Evolutionary conservation across 2,329 filamentous ascomycete genomes (phyloP), one percentile per base, ranked within the genome.

Genomic region (Aureobasidium sp.): DNA sequence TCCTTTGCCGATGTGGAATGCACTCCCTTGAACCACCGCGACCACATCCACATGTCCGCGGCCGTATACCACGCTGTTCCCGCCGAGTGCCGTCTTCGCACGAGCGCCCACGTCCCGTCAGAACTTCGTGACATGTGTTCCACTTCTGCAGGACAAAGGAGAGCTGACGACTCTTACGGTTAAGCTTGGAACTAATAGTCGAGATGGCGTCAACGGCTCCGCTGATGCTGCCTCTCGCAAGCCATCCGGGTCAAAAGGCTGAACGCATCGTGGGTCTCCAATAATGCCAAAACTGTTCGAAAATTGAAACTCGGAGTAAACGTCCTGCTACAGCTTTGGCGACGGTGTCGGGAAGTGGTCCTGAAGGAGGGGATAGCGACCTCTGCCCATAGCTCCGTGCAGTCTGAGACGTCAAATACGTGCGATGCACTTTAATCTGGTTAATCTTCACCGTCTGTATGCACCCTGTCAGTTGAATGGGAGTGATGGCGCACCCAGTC

Each of bases 61-160:
- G 63, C 68, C 57, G 8, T 64, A 62, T 49, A 67, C 67, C 44
- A 48, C 63, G 34, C 60, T 29, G 27, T 31, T 5, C 20, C 27
- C 22, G n/a, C 39, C 41, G 41, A n/a, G 29, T 15, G 11, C 27
- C 39, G 27, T 31, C 39, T 39, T 34, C 11, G 41, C 41, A 22
- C 53, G 41, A 44, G 53, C 53, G 17, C n/a, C 6, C 15, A n/a
- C n/a, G 12, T 22, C 53, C 41, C 14, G n/a, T 31, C 39, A 36
- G 25, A 25, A 45, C 20, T 36, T 11, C n/a, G n/a, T 36, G 29
- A 11, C 53, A 36, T 57, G 39, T 22, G 27, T 29, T 27, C 53
- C 39, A 45, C 39, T 45, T 34, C 53, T 57, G 53, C 55, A 58
- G 9, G 55, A 48, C 42, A 37, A 47, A 58, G 55, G 55, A 48